Evolutionary conservation across 805 yeast genomes (phyloP), one percentile per base, ranked within the genome.

Genomic region (Peterozyma toletana): DNA sequence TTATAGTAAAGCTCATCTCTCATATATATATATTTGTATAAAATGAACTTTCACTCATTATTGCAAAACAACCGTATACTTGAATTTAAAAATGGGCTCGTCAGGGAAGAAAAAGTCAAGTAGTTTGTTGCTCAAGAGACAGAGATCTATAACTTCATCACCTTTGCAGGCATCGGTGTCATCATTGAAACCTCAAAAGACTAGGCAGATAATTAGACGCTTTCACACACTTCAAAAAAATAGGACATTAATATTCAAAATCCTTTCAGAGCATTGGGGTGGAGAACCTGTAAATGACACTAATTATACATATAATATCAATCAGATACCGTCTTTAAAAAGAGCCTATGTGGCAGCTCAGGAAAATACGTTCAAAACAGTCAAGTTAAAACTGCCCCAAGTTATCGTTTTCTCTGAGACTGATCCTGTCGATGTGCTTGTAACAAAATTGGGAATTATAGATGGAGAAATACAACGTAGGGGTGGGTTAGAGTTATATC

Each of bases 401-500:
- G 34, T 21, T 10, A 21, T 41, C 5, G 47, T 40, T 16, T 43
- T 54, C 37, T 40, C 39, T 36, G 43, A 51, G 9, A 42, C 48
- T 13, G 46, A 43, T 10, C 31, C 46, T 3, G 41, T 45, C 1
- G 42, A 46, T 3, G 11, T 18, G 1, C 38, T 42, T n/a, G 47
- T 64, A 13, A 54, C 62, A 2, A 40, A 41, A 1, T 59, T 84
- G 11, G 83, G 77, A 0, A 68, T 68, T 41, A 75, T 89, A 5
- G 83, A 80, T 48, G 71, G 67, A 2, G 89, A 86, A 54, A 71
- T 84, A 3, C 66, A 66, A 9, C 70, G 66, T 36, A 67, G 80
- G 37, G 97, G 96, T 0, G 97, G 96, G 0, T 59, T 91, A 2
- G 72, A 78, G 40, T 75, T 77, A 10, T 91, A 91, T 58, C 99